Conservation (phyloP, 495 filamentous ascomycete genomes). For the Gamarada debralockiae region DNA sequence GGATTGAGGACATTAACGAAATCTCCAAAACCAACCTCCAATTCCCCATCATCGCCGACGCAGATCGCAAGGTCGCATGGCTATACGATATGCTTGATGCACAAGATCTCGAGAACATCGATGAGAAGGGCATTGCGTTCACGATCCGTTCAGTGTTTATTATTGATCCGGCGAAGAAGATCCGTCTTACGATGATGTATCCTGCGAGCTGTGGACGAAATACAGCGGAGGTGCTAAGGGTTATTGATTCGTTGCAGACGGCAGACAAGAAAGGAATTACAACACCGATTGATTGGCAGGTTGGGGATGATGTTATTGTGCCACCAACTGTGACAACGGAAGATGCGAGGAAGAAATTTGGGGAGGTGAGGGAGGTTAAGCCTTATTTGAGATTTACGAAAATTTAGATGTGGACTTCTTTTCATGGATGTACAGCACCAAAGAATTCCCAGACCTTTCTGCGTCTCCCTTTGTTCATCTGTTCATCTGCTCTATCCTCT, state of each 20-base stretch:
- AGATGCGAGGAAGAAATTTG: conserved; percentile 14
- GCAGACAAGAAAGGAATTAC: conserved; percentile 13
- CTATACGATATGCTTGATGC: conserved; percentile 14
- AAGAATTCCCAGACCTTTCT: too few relatives aligned
- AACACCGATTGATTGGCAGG: conserved; percentile 13
- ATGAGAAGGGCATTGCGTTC: conserved; percentile 15
- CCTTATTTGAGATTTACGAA: not conserved
- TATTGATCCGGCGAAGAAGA: conserved; percentile 14
- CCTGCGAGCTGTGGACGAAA: conserved; percentile 11
- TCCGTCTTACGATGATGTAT: conserved; percentile 15
- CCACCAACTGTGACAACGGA: conserved; percentile 11
- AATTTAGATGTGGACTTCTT: too few relatives aligned
- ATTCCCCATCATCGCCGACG: conserved; percentile 13
- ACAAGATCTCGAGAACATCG: conserved; percentile 11
- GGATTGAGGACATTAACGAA: conserved; percentile 17
- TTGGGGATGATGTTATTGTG: conserved; percentile 18
- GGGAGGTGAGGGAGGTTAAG: conserved; percentile 7
- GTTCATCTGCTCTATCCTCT: too few relatives aligned
- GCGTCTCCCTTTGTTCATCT: too few relatives aligned
- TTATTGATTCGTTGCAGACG: conserved; percentile 15
- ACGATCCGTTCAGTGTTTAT: conserved; percentile 16
- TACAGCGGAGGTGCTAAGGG: conserved; percentile 11
- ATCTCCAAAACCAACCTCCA: conserved; percentile 4
- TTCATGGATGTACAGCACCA: too few relatives aligned
- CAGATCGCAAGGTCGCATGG: conserved; percentile 5